A percentile compares a stretch with the other conserved stretches of the same genome.
phyloP scores from a whole-genome alignment of 2,329 filamentous ascomycete species.

The Pochonia chlamydosporia region DNA sequence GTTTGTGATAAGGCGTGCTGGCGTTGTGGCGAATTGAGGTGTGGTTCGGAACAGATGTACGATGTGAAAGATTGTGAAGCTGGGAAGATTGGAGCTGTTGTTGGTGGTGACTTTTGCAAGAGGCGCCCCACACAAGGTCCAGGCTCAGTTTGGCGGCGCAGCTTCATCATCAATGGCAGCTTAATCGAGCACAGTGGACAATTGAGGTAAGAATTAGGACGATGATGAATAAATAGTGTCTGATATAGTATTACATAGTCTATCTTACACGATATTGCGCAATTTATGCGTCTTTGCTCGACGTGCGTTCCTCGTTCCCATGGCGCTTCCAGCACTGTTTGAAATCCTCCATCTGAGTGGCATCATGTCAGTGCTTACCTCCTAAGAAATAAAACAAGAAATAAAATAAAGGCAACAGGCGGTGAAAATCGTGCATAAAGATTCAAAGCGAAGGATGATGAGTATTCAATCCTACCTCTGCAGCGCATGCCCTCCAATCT shows the following conservation, averaged over 20 bases:
- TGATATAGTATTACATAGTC: neutral
- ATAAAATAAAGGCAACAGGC: too few relatives aligned
- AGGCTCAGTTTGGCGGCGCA: too few relatives aligned
- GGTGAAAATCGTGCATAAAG: neutral
- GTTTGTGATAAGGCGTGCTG: neutral
- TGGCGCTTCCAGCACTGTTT: conserved; percentile 86
- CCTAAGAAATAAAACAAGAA: too few relatives aligned
- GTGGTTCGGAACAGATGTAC: neutral
- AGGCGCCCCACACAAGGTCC: neutral
- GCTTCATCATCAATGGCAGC: too few relatives aligned
- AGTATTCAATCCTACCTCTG: conserved; percentile 60
- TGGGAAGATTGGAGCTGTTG: too few relatives aligned
- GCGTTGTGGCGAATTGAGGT: neutral
- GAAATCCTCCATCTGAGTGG: conserved; percentile 76
- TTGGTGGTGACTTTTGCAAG: neutral
- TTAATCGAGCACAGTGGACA: too few relatives aligned
- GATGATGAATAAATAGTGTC: neutral
- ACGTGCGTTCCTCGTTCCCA: conserved; percentile 79
- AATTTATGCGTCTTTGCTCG: conserved; percentile 58
- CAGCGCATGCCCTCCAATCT: conserved; percentile 85
- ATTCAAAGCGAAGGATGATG: too few relatives aligned
- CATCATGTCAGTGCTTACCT: neutral
- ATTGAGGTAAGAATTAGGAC: too few relatives aligned
- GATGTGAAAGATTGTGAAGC: neutral
- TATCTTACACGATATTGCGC: neutral